Evolutionary conservation across 202 grass and related monocot genomes (phyloP), one percentile per base, ranked within the genome.

Genomic region (Eragrostis tef): DNA sequence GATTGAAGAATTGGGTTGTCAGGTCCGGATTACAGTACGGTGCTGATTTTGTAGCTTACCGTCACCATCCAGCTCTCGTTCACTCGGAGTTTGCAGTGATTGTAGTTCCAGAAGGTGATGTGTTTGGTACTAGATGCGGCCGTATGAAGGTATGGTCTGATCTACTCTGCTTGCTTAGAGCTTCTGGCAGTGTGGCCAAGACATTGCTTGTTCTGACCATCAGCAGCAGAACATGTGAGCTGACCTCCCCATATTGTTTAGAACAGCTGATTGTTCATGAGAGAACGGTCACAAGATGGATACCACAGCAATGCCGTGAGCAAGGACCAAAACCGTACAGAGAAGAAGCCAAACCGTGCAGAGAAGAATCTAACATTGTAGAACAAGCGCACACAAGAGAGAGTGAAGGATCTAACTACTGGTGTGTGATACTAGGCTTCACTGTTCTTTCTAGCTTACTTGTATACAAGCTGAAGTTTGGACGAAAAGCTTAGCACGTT

Each of bases 1-100:
- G 92, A 4, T 36, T 64, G 0, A 97, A 94, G 83, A 94, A 94
- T 44, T 97, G 90, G 92, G 90, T 94, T 19, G 89, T 94, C 1
- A 73, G 51, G 45, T 78, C 73, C 0, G 90, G 94, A 1, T 70
- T 84, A 26, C 87, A 89, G 80, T 94, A 94, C 66, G 90, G 90
- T 9, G 68, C 78, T 4, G 79, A 97, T 80, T 93, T 85, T 39
- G 84, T 94, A 17, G 92, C 89, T 25, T 97, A 94, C 72, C 71
- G 90, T 29, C 92, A 94, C 45, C 94, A 97, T 34, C 92, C 90
- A 4, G 84, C 84, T 13, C 75, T 97, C 1, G 67, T 97, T 42
- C 94, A 92, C 47, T 90, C 93, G 0, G 88, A 97, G 66, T 97
- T 93, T 67, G 49, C 86, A 0, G 93, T 91, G 2, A 48, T 87